Evolutionary conservation across 805 yeast species (phyloP).

Genomic region (Starmerella potacharoeniae): DNA sequence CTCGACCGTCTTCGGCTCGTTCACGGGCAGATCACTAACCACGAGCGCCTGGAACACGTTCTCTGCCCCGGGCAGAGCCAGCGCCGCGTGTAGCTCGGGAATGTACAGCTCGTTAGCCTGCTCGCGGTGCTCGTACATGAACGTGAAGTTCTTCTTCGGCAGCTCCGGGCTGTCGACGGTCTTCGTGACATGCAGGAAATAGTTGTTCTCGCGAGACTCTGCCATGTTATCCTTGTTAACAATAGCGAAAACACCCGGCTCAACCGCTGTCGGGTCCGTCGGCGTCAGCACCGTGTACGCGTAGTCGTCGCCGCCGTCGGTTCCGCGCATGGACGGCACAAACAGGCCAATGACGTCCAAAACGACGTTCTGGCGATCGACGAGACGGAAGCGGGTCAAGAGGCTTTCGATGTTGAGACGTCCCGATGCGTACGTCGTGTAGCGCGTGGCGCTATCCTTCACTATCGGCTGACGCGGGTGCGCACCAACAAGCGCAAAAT

Average conservation of each 20-base stretch:
- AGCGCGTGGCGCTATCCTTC: constrained; percentile 54
- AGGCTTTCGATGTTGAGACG: constrained; percentile 63
- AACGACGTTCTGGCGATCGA: constrained; percentile 70
- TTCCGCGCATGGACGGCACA: constrained; percentile 44
- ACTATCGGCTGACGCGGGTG: constrained; percentile 32
- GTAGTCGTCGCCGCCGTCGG: constrained; percentile 38
- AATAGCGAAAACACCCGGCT: constrained; percentile 68
- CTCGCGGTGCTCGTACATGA: constrained; percentile 82
- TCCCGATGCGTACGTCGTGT: constrained; percentile 73
- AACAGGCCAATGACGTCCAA: constrained; percentile 53
- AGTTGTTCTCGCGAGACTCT: constrained; percentile 59
- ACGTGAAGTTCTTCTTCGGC: constrained; percentile 65
- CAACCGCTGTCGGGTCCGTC: constrained; percentile 35
- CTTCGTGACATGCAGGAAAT: constrained; percentile 73
- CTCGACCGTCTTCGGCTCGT: constrained; percentile 47
- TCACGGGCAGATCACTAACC: constrained; percentile 73
- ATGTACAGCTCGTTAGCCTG: constrained; percentile 55
- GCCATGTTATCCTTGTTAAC: constrained; percentile 80
- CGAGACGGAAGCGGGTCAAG: constrained; percentile 48
- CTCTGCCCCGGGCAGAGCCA: constrained; percentile 36
- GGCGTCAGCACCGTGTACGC: constrained; percentile 56
- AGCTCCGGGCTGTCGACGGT: constrained; percentile 58
- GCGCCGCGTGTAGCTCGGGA: constrained; percentile 33
- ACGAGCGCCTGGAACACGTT: constrained; percentile 54
- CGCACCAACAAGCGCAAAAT: constrained; percentile 69